Percentiles rank a stretch among this genome's conserved stretches.
Evolutionary conservation across 306 rosid species (phyloP).

Genomic region (Urtica urens): DNA sequence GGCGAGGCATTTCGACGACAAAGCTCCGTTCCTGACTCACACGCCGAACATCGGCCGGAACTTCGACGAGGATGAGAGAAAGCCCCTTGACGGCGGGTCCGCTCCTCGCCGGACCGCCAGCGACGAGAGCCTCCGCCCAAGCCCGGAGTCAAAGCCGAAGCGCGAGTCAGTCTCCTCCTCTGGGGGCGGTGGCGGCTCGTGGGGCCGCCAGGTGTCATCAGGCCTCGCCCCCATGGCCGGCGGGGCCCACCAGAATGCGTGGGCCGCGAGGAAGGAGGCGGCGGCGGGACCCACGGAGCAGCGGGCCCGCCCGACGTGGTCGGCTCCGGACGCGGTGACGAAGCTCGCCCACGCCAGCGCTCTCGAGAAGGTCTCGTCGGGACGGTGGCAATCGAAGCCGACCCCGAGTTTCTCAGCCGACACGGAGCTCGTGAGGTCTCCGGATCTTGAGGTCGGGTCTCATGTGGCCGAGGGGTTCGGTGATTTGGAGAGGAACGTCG

Average conservation of each 20-base stretch:
- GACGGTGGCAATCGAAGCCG: constrained; percentile 81
- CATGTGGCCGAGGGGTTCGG: constrained; percentile 27
- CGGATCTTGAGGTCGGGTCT: constrained; percentile 33
- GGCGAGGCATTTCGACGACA: constrained; percentile 69
- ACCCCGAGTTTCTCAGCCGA: constrained; percentile 44
- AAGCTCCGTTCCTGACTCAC: constrained; percentile 52
- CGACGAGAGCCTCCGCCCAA: constrained; percentile 53
- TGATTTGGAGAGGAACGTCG: constrained; percentile 48
- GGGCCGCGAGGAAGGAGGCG: constrained; percentile 79
- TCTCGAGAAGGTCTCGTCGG: constrained; percentile 85
- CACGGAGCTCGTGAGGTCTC: constrained; percentile 36
- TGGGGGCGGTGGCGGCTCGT: too few species aligned
- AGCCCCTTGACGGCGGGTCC: constrained; percentile 71
- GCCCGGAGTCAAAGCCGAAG: constrained; percentile 38
- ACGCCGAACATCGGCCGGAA: constrained; percentile 73
- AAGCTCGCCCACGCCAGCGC: constrained; percentile 91
- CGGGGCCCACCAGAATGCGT: constrained; percentile 52
- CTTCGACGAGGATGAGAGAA: constrained; percentile 95
- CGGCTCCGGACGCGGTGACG: constrained; percentile 57
- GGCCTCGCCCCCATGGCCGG: constrained; percentile 27
- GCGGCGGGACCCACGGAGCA: constrained; percentile 37
- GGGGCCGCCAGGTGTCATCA: constrained; percentile 40
- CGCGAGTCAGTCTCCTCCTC: constrained; percentile 35
- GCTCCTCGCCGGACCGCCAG: constrained; percentile 54
- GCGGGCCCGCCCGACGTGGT: constrained; percentile 45